Conservation (phyloP, 495 filamentous ascomycete species). For the Pyrenopolyporus hunteri region DNA sequence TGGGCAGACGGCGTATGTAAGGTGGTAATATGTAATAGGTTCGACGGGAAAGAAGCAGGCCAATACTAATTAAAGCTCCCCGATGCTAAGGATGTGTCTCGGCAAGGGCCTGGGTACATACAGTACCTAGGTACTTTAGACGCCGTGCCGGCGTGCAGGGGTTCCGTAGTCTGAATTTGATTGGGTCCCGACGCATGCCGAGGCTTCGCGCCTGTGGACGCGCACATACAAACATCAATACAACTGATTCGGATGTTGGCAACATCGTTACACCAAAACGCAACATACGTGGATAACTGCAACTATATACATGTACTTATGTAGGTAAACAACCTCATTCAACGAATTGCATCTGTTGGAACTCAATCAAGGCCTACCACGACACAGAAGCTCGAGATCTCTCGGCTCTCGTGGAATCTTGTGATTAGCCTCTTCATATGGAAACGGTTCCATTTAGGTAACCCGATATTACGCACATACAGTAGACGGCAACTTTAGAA, state of each 20-base stretch:
- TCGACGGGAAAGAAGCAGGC: too few relatives aligned
- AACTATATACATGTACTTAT: not conserved
- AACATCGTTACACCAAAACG: too few relatives aligned
- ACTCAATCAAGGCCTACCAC: not conserved
- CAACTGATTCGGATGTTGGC: too few relatives aligned
- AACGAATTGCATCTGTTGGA: not conserved
- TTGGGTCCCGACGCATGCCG: constrained; percentile 1
- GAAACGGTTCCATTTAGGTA: not conserved
- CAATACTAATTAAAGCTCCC: not conserved
- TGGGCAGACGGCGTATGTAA: too few relatives aligned
- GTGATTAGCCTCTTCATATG: not conserved
- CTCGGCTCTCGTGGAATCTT: not conserved
- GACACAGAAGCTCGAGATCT: not conserved
- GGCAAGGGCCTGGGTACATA: constrained; percentile 1
- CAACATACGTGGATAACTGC: not conserved
- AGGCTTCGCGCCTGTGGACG: not conserved
- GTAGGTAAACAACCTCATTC: not conserved
- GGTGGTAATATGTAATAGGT: too few relatives aligned
- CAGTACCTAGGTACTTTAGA: not conserved
- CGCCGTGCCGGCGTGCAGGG: not conserved
- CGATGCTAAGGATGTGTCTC: not conserved
- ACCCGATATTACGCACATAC: not conserved
- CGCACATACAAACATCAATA: too few relatives aligned
- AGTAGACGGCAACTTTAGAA: too few relatives aligned
- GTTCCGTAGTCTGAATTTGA: not conserved